Conservation (phyloP, 1,284 basidiomycete species). For the Bjerkandera adusta region DNA sequence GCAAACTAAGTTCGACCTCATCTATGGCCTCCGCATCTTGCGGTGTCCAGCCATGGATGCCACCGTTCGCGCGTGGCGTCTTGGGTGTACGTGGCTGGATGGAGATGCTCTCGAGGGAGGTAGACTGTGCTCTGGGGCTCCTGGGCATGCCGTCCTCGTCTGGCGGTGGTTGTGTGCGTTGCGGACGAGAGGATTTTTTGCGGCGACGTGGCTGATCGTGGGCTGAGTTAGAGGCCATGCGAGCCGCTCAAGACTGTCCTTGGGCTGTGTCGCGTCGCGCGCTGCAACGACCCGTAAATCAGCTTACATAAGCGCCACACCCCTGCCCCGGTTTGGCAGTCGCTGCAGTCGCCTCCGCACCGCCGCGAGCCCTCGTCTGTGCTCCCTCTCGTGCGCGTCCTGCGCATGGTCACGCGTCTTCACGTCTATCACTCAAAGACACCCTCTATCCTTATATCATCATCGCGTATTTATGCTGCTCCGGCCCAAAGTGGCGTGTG, state of each 20-base stretch:
- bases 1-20: conserved; percentile 62
- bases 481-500: no score
- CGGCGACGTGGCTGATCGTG: conserved; percentile 12
- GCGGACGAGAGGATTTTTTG: background rate
- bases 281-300: background rate
- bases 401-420: no score
- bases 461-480: no score
- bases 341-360: no score
- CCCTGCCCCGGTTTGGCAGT: no score
- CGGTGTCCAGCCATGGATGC: conserved; percentile 25
- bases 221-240: conserved; percentile 13
- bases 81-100: conserved; percentile 64
- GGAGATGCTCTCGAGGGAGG: conserved; percentile 63
- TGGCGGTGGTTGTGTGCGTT: background rate
- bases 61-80: conserved; percentile 35
- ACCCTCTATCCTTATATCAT: no score
- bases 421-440: no score
- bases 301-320: conserved; percentile 11
- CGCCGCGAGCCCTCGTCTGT: no score
- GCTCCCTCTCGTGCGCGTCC: no score
- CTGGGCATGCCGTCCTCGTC: conserved; percentile 21
- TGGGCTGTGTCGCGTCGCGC: conserved; percentile 16
- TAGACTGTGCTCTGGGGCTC: conserved; percentile 26
- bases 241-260: conserved; percentile 8
- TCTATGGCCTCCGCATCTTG: conserved; percentile 38